Percentiles rank a stretch among this genome's conserved stretches.
These are phyloP conservation scores for Ophiostoma montium DNA, from an alignment of 2,329 filamentous ascomycete species.

Conservation along the genomic window DNA sequence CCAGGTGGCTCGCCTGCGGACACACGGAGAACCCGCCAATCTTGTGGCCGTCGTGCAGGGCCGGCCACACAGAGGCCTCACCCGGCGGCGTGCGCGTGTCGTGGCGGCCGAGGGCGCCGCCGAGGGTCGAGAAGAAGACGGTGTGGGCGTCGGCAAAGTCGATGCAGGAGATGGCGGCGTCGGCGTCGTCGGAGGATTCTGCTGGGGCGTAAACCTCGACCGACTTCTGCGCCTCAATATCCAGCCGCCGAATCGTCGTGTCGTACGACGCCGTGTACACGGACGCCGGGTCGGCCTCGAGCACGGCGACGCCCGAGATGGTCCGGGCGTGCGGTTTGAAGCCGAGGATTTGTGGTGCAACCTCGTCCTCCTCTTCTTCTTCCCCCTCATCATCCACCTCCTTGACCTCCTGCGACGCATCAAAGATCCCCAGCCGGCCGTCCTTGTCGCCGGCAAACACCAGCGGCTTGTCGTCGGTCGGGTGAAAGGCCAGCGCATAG, in stretches of 20 bases:
- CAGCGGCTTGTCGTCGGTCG: conserved; percentile 69
- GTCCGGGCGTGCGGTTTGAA: conserved; percentile 85
- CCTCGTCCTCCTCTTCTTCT: conserved; percentile 51
- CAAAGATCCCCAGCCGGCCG: conserved; percentile 79
- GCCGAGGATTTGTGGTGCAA: conserved; percentile 69
- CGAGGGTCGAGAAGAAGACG: conserved; percentile 76
- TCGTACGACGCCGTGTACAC: conserved; percentile 87
- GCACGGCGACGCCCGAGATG: conserved; percentile 72
- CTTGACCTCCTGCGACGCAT: conserved; percentile 58
- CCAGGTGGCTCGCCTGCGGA: conserved; percentile 63
- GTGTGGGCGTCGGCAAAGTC: conserved; percentile 67
- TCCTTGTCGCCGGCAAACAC: conserved; percentile 92
- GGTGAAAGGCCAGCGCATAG: conserved; percentile 81
- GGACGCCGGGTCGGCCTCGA: conserved; percentile 55
- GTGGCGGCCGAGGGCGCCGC: conserved; percentile 66
- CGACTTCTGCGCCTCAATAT: conserved; percentile 66
- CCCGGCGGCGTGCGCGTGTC: conserved; percentile 49
- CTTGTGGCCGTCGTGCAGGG: conserved; percentile 68
- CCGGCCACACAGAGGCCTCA: conserved; percentile 49
- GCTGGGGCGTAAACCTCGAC: conserved; percentile 68
- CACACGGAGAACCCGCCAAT: conserved; percentile 87
- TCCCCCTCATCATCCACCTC: conserved; percentile 38
- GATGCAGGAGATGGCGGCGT: conserved; percentile 70
- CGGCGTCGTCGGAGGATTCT: conserved; percentile 43
- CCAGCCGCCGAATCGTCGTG: conserved; percentile 75